A percentile compares a stretch with the other conserved stretches of the same genome.
These are phyloP conservation scores for Elsinoe arachidis DNA, from an alignment of 2,329 filamentous ascomycete genomes.

Conservation along the genomic window DNA sequence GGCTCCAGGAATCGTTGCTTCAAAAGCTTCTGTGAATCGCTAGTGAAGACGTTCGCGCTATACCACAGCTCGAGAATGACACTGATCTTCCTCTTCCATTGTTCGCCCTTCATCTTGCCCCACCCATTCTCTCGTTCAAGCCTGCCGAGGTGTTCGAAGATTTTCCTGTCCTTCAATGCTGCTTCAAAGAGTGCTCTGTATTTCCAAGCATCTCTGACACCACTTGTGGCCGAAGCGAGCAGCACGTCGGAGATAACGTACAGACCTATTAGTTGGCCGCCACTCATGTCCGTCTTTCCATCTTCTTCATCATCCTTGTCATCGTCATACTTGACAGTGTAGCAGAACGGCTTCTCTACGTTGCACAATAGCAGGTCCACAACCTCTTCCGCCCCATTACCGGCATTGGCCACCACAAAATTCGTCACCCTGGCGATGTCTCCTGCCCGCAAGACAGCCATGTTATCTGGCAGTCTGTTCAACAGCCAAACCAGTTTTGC, in stretches of 20 bases:
- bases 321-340: conserved; percentile 58
- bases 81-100: conserved; percentile 71
- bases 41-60: conserved; percentile 58
- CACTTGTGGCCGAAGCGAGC: conserved; percentile 65
- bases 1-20: conserved; percentile 63
- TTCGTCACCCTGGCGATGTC: conserved; percentile 78
- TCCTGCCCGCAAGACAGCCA: conserved; percentile 67
- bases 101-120: conserved; percentile 74
- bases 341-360: conserved; percentile 64
- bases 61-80: conserved; percentile 63
- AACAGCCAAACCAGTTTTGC: conserved; percentile 77
- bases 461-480: conserved; percentile 68
- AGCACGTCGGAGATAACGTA: conserved; percentile 76
- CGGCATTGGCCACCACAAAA: conserved; percentile 83
- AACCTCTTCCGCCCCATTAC: conserved; percentile 77
- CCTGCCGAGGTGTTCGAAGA: conserved; percentile 67
- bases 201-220: conserved; percentile 76
- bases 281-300: conserved; percentile 44
- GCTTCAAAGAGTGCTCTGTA: conserved; percentile 73
- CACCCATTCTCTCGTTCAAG: conserved; percentile 65
- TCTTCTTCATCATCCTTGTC: conserved; percentile 24
- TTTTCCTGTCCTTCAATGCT: conserved; percentile 56
- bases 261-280: conserved; percentile 68
- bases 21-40: conserved; percentile 63
- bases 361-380: conserved; percentile 84